Base-by-base conservation (phyloP, 805 yeast genomes). In the Hanseniaspora occidentalis region DNA sequence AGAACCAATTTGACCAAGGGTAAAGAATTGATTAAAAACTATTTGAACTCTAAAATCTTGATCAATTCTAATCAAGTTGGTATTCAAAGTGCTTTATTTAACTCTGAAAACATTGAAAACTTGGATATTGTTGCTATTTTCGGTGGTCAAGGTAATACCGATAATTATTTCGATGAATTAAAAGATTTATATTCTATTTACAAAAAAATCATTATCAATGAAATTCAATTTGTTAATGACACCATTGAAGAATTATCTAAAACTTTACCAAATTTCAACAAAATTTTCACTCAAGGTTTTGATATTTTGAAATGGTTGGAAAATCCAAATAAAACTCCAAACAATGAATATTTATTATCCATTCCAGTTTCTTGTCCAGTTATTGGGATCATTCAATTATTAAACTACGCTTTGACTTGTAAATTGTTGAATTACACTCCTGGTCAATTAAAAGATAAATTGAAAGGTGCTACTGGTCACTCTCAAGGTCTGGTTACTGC, bases 111-210 rank as follows among this genome's bases (percentile, higher is more conserved):
- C 39, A 68, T 69, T 43, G 65, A 69, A 33, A 63, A 70, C 38
- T 84, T 88, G 35, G 67, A 70, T 45, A 62, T 88, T 42, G 76
- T 73, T 45, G 95, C 96, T 47, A 77, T 92, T 50, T 92, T 89
- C 54, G 98, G 99, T 60, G 99, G 99, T 56, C 99, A 92, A 69
- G 99, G 99, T 65, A 89, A 85, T 68, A 79, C 94, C 40, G 97
- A 92, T 58, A 96, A 92, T 60, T 92, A 85, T 69, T 92, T 92
- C 53, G 96, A 88, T 60, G 99, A 92, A 69, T 74, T 92, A 58
- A 78, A 95, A 60, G 94, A 85, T 49, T 61, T 88, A 44, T 80
- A 83, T 68, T 66, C 74, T 48, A 71, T 78, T 44, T 92, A 92
- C 69, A 71, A 78, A 49, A 83, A 84, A 21, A 68, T 89, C 47